These are phyloP conservation scores for Sporobolomyces phaffii DNA, from an alignment of 768 basidiomycete species.

Conservation along the genomic window DNA sequence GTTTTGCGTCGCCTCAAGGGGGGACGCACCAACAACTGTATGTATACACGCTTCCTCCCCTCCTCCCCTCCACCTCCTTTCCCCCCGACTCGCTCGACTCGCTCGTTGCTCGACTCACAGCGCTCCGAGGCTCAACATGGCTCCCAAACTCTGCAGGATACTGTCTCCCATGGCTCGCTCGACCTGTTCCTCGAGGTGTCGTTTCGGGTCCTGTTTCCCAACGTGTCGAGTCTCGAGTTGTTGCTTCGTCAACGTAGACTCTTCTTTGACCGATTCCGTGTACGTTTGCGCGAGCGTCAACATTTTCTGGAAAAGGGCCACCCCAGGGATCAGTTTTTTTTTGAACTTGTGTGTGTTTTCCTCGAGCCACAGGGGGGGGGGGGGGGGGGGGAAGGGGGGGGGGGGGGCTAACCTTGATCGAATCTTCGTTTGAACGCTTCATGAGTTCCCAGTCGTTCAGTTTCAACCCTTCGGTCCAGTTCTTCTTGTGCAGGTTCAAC, in stretches of 20 bases:
- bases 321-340: too few relatives aligned
- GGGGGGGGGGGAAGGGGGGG: constrained; percentile 42
- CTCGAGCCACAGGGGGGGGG: constrained; percentile 13
- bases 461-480: constrained; percentile 96
- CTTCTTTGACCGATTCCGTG: constrained; percentile 97
- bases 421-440: constrained; percentile 81
- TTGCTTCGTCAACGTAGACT: constrained; percentile 85
- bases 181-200: constrained; percentile 93
- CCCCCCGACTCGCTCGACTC: too few relatives aligned
- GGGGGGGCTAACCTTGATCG: constrained; percentile 70
- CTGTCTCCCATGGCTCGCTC: constrained; percentile 92
- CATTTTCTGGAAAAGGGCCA: constrained; percentile 64
- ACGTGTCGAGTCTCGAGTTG: constrained; percentile 79
- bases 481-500: constrained; percentile 96
- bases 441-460: constrained; percentile 81
- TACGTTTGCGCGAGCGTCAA: constrained; percentile 84
- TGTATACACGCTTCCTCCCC: too few relatives aligned
- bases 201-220: constrained; percentile 60
- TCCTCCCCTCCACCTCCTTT: too few relatives aligned
- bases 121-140: constrained; percentile 30
- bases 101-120: neutral
- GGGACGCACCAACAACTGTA: too few relatives aligned
- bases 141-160: constrained; percentile 35
- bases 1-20: too few relatives aligned
- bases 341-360: too few relatives aligned